Evolutionary conservation across 1,284 basidiomycete species (phyloP).

Genomic region (Cutaneotrichosporon sp.): DNA sequence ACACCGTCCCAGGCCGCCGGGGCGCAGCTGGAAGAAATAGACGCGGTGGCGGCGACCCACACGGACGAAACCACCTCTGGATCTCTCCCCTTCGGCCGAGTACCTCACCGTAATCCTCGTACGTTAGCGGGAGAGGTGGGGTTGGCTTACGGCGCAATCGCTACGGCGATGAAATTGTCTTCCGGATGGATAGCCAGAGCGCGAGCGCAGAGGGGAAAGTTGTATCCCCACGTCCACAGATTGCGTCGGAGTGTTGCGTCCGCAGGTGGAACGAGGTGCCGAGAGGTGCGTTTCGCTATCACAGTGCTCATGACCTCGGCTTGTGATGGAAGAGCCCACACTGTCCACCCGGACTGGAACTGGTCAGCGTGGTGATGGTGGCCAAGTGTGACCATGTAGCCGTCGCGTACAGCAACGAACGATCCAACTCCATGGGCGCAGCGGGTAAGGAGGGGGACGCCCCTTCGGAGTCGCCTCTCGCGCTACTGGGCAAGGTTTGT

Average conservation of each 20-base stretch:
- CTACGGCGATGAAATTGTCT: conserved; percentile 12
- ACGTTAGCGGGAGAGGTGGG: not conserved
- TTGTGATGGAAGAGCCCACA: conserved; percentile 8
- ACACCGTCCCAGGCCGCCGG: too few relatives aligned
- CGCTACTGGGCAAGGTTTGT: too few relatives aligned
- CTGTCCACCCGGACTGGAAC: conserved; percentile 14
- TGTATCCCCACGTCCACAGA: conserved; percentile 18
- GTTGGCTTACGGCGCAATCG: not conserved
- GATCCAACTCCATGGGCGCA: conserved; percentile 4
- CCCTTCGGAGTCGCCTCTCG: conserved; percentile 11
- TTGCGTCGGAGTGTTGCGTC: not conserved
- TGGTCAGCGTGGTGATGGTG: too few relatives aligned
- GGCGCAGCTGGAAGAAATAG: conserved; percentile 14
- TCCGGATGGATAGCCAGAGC: conserved; percentile 12
- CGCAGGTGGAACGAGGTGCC: not conserved
- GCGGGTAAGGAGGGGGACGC: not conserved
- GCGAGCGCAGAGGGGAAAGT: not conserved
- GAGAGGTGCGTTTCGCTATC: not conserved
- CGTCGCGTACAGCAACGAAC: conserved; percentile 5
- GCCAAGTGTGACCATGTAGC: conserved; percentile 11
- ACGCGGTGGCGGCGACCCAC: conserved; percentile 6
- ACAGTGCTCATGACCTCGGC: conserved; percentile 7
- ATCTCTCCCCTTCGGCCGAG: too few relatives aligned
- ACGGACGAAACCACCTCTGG: too few relatives aligned
- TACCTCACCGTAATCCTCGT: too few relatives aligned